Base-by-base conservation (phyloP, 306 rosid species). In the Trifolium dubium region DNA sequence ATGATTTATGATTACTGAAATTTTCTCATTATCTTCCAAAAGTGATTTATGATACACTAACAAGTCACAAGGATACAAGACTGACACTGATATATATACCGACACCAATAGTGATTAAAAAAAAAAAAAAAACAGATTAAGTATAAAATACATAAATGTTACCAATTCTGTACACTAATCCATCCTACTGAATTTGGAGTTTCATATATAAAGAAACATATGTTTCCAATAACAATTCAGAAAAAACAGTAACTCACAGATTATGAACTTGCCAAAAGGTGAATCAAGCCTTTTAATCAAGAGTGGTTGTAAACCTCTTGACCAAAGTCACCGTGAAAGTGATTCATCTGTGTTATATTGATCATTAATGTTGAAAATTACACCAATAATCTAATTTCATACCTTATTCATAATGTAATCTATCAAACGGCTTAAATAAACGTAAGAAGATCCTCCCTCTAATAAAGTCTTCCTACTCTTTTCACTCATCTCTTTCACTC, bases 401-500 rank as follows among this genome's bases (percentile, higher is more conserved):
- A 8, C 5, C n/a, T 60, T 19, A 31, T 60, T 31, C 66, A 31
- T 3, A 60, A 31, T 60, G 31, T 60, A 14, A 31, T 60, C 65
- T 13, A 60, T 60, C 12, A 60, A 13, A 6, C 2, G 19, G 3
- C 40, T 12, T 31, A 60, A 32, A 60, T 59, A 59, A 59, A 5
- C 30, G 10, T 12, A 59, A 10, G 40, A 59, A 30, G 19, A 30
- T 2, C 65, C 65, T 2, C 65, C 65, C 1, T 59, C 65, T 59
- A 59, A 13, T 10, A 59, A 59, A 12, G 40, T 59, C 10, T 31
- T 30, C 2, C 9, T 59, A 59, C 41, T 59, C 5, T 59, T 59
- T 13, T 59, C 65, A 59, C 65, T 59, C 11, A 59, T 59, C 11
- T 13, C 5, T 59, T 59, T 59, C 65, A 59, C 40, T 30, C 30